A percentile compares a stretch with the other conserved stretches of the same genome.
phyloP scores from a whole-genome alignment of 2,329 filamentous ascomycete genomes.

The Microcyclosporella mali region DNA sequence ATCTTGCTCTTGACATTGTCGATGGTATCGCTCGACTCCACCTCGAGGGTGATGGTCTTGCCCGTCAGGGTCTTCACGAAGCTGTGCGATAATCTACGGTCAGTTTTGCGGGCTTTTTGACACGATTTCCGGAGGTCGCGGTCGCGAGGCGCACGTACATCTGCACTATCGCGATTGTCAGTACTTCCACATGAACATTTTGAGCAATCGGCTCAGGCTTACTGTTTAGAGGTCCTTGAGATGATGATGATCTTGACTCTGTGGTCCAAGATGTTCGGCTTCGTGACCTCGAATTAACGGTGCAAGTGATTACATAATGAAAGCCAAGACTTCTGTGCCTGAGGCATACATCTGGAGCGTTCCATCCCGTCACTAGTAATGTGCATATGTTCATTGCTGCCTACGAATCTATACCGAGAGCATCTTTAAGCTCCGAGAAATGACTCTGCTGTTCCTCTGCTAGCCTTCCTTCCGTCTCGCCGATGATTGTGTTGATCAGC shows the following conservation, averaged over 20 bases:
- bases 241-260: conserved; percentile 4
- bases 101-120: conserved; percentile 11
- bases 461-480: conserved; percentile 63
- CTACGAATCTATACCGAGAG: conserved; percentile 16
- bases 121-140: conserved; percentile 10
- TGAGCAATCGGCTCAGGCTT: conserved; percentile 6
- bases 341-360: neutral
- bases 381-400: neutral
- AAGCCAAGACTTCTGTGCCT: conserved; percentile 1
- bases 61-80: conserved; percentile 99
- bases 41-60: conserved; percentile 99
- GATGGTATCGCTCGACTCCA: conserved; percentile 98
- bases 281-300: neutral
- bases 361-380: too few relatives aligned
- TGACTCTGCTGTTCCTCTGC: conserved; percentile 67
- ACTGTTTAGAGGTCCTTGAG: conserved; percentile 23
- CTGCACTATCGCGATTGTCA: conserved; percentile 28
- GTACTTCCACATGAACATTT: conserved; percentile 8
- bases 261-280: too few relatives aligned
- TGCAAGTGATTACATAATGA: neutral
- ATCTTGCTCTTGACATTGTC: conserved; percentile 99
- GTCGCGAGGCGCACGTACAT: conserved; percentile 24
- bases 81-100: conserved; percentile 48
- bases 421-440: conserved; percentile 57
- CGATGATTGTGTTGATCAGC: conserved; percentile 83